Conservation (phyloP, 1,284 basidiomycete genomes). For the Afroboletus lepidellus region DNA sequence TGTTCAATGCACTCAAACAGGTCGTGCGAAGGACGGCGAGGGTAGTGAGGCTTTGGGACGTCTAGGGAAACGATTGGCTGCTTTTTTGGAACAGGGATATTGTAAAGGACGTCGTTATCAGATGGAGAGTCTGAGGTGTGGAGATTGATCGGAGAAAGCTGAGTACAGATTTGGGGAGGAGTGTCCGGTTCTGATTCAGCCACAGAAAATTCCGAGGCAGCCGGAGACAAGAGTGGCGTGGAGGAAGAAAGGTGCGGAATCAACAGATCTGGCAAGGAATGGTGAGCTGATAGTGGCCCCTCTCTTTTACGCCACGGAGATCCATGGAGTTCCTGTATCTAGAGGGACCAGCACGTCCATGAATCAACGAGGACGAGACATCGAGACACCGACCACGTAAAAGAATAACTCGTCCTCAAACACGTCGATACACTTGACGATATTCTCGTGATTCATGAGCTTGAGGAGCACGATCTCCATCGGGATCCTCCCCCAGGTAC, state of each 20-base stretch:
- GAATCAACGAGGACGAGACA: slow-evolving; percentile 3
- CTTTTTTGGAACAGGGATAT: slow-evolving; percentile 12
- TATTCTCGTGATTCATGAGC: slow-evolving; percentile 73
- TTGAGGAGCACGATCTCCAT: slow-evolving; percentile 80
- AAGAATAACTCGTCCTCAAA: slow-evolving; percentile 84
- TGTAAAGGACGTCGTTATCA: slow-evolving; percentile 5
- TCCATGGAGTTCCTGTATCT: slow-evolving; percentile 93
- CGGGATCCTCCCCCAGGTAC: slow-evolving; percentile 61
- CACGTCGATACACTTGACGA: slow-evolving; percentile 80
- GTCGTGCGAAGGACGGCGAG: slow-evolving; percentile 81
- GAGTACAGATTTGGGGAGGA: slow-evolving; percentile 37
- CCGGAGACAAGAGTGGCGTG: slow-evolving; percentile 58
- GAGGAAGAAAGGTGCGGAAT: slow-evolving; percentile 39
- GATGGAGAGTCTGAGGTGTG: slow-evolving; percentile 19
- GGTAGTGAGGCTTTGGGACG: slow-evolving; percentile 50
- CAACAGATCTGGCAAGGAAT: slow-evolving; percentile 27
- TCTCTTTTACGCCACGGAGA: slow-evolving; percentile 69
- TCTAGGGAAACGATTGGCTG: slow-evolving; percentile 12
- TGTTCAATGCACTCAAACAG: slow-evolving; percentile 94
- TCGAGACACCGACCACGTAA: slow-evolving; percentile 66
- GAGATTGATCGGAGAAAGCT: slow-evolving; percentile 24
- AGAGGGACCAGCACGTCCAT: slow-evolving; percentile 1
- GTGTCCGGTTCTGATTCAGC: slow-evolving; percentile 42
- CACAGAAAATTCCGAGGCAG: slow-evolving; percentile 48
- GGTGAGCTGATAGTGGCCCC: slow-evolving; percentile 16